Conservation (phyloP, 2,329 filamentous ascomycete genomes). For the Fusarium sp. region DNA sequence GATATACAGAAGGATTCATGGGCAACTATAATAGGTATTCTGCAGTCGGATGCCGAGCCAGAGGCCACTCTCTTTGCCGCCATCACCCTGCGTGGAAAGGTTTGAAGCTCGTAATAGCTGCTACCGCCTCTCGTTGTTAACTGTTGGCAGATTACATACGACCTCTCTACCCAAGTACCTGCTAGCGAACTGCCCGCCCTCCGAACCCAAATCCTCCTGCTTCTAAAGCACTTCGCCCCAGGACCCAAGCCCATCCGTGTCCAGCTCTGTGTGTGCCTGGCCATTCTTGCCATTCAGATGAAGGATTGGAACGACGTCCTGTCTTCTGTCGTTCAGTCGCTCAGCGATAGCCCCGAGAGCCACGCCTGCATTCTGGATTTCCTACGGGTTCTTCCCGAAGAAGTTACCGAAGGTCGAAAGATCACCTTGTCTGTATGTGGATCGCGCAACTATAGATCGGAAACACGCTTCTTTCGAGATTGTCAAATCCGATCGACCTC, state of each 20-base stretch:
- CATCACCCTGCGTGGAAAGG: slow-evolving; percentile 98
- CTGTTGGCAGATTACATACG: slow-evolving; percentile 86
- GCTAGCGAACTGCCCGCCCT: slow-evolving; percentile 79
- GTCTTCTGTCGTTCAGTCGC: slow-evolving; percentile 79
- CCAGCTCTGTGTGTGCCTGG: slow-evolving; percentile 94
- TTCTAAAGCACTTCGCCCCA: slow-evolving; percentile 83
- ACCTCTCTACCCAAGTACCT: slow-evolving; percentile 86
- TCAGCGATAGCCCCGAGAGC: slow-evolving; percentile 81
- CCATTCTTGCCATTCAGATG: slow-evolving; percentile 96
- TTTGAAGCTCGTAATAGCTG: slow-evolving; percentile 53
- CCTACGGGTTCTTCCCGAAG: slow-evolving; percentile 94
- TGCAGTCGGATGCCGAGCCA: slow-evolving; percentile 83
- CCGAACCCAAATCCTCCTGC: slow-evolving; percentile 83
- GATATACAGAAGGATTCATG: slow-evolving; percentile 83
- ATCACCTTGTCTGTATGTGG: slow-evolving; percentile 98
- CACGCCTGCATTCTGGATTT: slow-evolving; percentile 94
- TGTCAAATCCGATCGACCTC: slow-evolving; percentile 53
- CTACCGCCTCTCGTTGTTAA: slow-evolving; percentile 1
- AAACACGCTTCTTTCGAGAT: slow-evolving; percentile 51
- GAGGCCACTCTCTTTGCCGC: slow-evolving; percentile 96
- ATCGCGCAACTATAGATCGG: slow-evolving; percentile 66
- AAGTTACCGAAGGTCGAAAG: slow-evolving; percentile 99
- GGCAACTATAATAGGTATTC: slow-evolving; percentile 86
- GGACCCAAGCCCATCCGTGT: slow-evolving; percentile 88
- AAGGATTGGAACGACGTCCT: slow-evolving; percentile 94